phyloP scores from a whole-genome alignment of 768 basidiomycete species.

The Pisolithus tinctorius region DNA sequence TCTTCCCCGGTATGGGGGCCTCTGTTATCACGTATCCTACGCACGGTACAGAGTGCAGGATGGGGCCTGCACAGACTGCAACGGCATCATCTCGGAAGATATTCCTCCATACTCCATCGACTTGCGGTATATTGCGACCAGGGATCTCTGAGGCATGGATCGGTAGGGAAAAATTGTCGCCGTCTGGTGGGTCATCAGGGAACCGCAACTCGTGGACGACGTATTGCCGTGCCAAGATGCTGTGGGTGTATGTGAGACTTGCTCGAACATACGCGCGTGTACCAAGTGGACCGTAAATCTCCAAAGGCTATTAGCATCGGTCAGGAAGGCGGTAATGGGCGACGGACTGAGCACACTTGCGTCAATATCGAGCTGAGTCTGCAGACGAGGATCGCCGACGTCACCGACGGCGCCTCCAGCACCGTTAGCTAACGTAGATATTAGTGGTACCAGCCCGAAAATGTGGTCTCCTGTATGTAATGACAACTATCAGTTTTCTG shows the following conservation, averaged over 20 bases:
- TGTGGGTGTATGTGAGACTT: constrained; percentile 62
- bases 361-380: constrained; percentile 9
- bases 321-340: not conserved
- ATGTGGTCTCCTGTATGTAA: constrained; percentile 67
- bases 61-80: constrained; percentile 71
- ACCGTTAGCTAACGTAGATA: constrained; percentile 67
- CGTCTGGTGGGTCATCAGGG: constrained; percentile 47
- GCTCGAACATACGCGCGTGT: constrained; percentile 75
- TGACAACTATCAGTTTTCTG: constrained; percentile 1
- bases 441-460: constrained; percentile 63
- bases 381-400: constrained; percentile 51
- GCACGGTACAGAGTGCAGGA: constrained; percentile 74
- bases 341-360: constrained; percentile 8
- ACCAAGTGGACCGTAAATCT: constrained; percentile 84
- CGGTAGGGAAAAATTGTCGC: constrained; percentile 43
- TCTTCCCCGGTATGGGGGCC: constrained; percentile 67
- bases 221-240: constrained; percentile 58
- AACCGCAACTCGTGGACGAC: constrained; percentile 80
- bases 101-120: constrained; percentile 57
- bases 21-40: constrained; percentile 74
- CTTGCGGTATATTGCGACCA: constrained; percentile 59
- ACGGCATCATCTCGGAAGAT: constrained; percentile 52
- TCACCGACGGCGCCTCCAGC: constrained; percentile 59
- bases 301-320: constrained; percentile 44
- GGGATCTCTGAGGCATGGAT: constrained; percentile 49